These are phyloP conservation scores for Rhamnella rubrinervis DNA, from an alignment of 331 rosid genomes.

Conservation along the genomic window DNA sequence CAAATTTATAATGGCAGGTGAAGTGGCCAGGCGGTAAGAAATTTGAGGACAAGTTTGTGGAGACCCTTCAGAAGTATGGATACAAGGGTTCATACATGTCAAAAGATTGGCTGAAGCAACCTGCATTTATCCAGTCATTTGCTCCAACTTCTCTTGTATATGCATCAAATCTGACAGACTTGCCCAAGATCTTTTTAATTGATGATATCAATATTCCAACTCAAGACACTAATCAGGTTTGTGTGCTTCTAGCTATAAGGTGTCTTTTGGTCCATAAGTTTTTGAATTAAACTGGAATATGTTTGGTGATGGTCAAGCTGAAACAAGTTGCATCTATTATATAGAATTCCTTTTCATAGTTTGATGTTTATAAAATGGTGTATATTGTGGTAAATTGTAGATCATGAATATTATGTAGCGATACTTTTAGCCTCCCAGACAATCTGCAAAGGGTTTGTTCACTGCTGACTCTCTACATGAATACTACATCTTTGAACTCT, in stretches of 20 bases:
- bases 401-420: too few relatives aligned
- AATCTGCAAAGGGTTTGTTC: too few relatives aligned
- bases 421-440: too few relatives aligned
- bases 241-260: conserved; percentile 13
- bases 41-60: conserved; percentile 88
- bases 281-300: conserved; percentile 3
- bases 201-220: conserved; percentile 63
- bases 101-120: conserved; percentile 82
- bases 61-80: conserved; percentile 80
- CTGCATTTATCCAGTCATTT: conserved; percentile 88
- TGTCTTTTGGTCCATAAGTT: not conserved
- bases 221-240: conserved; percentile 93
- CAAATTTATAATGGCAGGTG: conserved; percentile 58
- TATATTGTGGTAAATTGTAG: not conserved
- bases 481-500: too few relatives aligned
- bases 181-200: conserved; percentile 76
- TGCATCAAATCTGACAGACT: conserved; percentile 68
- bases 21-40: conserved; percentile 66
- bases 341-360: not conserved
- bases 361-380: too few relatives aligned
- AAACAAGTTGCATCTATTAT: not conserved
- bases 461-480: too few relatives aligned
- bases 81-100: conserved; percentile 89
- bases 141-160: conserved; percentile 90
- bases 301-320: not conserved